phyloP scores from a whole-genome alignment of 1,284 basidiomycete species.

The Neotropicomus parvogracilis region DNA sequence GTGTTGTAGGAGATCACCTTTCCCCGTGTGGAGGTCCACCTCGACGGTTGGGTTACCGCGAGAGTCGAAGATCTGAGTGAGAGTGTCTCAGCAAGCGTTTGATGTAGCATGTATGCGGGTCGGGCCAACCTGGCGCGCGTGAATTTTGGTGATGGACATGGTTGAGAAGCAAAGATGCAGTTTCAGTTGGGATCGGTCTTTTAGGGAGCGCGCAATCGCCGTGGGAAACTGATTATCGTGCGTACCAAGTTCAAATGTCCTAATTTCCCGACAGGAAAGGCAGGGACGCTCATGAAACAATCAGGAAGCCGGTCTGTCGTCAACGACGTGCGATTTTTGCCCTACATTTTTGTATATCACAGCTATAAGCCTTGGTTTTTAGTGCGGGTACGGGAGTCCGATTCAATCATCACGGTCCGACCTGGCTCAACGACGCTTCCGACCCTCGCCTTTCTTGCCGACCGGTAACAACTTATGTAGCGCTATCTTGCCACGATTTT shows the following conservation, averaged over 20 bases:
- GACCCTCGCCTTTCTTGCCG: constrained; percentile 45
- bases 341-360: constrained; percentile 13
- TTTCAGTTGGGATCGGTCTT: constrained; percentile 18
- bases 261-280: not conserved
- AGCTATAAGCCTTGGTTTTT: constrained; percentile 8
- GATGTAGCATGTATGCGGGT: constrained; percentile 7
- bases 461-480: constrained; percentile 51
- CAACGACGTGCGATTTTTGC: constrained; percentile 1
- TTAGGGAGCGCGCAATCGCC: constrained; percentile 21
- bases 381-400: constrained; percentile 6
- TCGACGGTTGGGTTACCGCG: constrained; percentile 95
- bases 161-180: constrained; percentile 33
- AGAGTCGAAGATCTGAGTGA: constrained; percentile 90
- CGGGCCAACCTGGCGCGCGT: constrained; percentile 77
- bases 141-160: constrained; percentile 87
- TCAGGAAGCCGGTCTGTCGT: constrained; percentile 4
- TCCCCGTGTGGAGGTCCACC: constrained; percentile 86
- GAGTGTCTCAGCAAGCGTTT: constrained; percentile 8
- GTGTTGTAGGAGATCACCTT: constrained; percentile 53
- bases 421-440: constrained; percentile 34
- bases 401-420: constrained; percentile 2
- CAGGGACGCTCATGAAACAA: constrained; percentile 13
- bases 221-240: constrained; percentile 35
- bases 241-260: constrained; percentile 5
- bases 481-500: constrained; percentile 63